phyloP scores from a whole-genome alignment of 371 early-diverging fungal genomes.

The Rhizopus delemar region DNA sequence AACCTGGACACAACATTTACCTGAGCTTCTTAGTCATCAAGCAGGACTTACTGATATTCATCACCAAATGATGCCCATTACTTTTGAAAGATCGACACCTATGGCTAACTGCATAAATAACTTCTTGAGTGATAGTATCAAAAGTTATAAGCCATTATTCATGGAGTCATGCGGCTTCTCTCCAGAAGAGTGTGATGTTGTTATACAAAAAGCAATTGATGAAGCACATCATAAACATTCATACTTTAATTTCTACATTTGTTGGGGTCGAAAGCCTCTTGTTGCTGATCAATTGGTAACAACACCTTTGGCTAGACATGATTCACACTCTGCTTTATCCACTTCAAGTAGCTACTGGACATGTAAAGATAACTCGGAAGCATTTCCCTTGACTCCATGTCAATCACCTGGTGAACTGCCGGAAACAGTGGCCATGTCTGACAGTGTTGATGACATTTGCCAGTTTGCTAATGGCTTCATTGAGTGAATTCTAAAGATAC shows the following conservation, averaged over 20 bases:
- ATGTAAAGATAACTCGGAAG: background rate
- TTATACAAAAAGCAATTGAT: constrained; percentile 21
- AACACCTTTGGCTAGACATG: constrained; percentile 5
- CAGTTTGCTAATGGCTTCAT: background rate
- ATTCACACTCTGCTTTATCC: background rate
- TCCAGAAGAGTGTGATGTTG: constrained; percentile 11
- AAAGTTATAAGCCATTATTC: constrained; percentile 18
- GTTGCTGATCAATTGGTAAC: constrained; percentile 4
- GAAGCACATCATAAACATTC: constrained; percentile 26
- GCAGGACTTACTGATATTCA: constrained; percentile 39
- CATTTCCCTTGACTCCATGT: background rate
- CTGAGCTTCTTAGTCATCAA: constrained; percentile 17
- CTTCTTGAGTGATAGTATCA: constrained; percentile 13
- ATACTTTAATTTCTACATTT: constrained; percentile 34
- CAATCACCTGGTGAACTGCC: background rate
- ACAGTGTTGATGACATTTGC: constrained; percentile 3
- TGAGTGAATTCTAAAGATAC: background rate
- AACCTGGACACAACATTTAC: constrained; percentile 26
- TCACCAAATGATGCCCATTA: constrained; percentile 22
- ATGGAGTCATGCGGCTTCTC: constrained; percentile 13
- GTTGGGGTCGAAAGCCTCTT: constrained; percentile 44
- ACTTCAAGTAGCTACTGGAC: background rate
- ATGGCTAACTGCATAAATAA: constrained; percentile 17
- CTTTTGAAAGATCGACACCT: constrained; percentile 22
- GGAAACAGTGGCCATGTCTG: background rate